Evolutionary conservation across 139 green algal genomes (phyloP).

Genomic region (Auxenochlorella pyrenoidosa): DNA sequence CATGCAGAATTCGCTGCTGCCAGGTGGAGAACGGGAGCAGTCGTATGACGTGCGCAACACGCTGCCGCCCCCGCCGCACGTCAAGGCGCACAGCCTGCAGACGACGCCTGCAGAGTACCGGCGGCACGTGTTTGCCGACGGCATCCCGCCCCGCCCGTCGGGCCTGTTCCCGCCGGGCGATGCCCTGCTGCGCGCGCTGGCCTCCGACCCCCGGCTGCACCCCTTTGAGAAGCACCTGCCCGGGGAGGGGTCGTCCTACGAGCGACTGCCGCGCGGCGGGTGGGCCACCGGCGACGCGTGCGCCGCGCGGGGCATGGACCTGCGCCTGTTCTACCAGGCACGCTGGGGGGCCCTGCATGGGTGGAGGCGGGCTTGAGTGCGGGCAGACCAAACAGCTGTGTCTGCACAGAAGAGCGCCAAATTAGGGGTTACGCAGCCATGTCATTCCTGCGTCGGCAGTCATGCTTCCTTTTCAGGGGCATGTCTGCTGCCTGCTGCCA

Average conservation of each 20-base stretch:
- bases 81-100: too few species aligned
- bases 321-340: constrained; percentile 58
- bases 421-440: too few species aligned
- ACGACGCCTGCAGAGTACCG: constrained; percentile 29
- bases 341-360: neutral
- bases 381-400: too few species aligned
- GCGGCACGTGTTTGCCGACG: constrained; percentile 24
- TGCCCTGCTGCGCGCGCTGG: constrained; percentile 27
- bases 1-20: too few species aligned
- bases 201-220: neutral
- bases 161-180: constrained; percentile 12
- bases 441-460: too few species aligned
- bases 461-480: too few species aligned
- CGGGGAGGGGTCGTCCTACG: constrained; percentile 10
- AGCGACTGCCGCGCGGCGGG: constrained; percentile 39
- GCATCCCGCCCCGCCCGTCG: constrained; percentile 39
- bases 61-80: too few species aligned
- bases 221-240: constrained; percentile 63
- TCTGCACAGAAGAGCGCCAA: too few species aligned
- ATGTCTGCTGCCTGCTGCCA: too few species aligned
- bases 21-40: too few species aligned
- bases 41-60: too few species aligned
- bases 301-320: constrained; percentile 43
- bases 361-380: too few species aligned
- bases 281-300: constrained; percentile 50